Evolutionary conservation across 495 filamentous ascomycete genomes (phyloP).

Genomic region (Trichoderma virens): DNA sequence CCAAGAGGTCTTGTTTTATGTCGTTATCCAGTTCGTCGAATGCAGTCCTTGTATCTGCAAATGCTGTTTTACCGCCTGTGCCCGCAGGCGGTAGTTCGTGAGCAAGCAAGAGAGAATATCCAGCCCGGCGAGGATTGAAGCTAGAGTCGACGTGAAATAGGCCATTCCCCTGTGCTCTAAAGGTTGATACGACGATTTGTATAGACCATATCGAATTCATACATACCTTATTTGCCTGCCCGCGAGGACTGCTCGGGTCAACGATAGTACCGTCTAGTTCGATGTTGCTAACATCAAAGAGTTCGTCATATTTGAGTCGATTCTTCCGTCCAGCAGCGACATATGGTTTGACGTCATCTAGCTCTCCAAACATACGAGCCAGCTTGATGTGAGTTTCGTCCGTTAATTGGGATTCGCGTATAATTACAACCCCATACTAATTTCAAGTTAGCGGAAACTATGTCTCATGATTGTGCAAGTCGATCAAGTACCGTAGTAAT

Average conservation of each 20-base stretch:
- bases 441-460: neutral
- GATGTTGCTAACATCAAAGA: slow-evolving; percentile 58
- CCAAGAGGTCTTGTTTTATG: slow-evolving; percentile 30
- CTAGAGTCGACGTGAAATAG: slow-evolving; percentile 54
- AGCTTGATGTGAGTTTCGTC: slow-evolving; percentile 49
- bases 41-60: slow-evolving; percentile 49
- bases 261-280: slow-evolving; percentile 33
- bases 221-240: slow-evolving; percentile 19
- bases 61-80: slow-evolving; percentile 49
- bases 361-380: slow-evolving; percentile 45
- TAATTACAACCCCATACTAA: slow-evolving; percentile 51
- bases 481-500: neutral
- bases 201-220: neutral
- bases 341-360: slow-evolving; percentile 52
- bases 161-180: slow-evolving; percentile 39
- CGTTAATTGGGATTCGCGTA: slow-evolving; percentile 44
- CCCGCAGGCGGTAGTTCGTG: slow-evolving; percentile 42
- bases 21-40: slow-evolving; percentile 40
- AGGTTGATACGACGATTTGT: neutral
- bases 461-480: too few species aligned
- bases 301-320: slow-evolving; percentile 59
- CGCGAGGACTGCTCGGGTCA: slow-evolving; percentile 30
- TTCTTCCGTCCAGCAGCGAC: slow-evolving; percentile 27
- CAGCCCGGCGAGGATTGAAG: slow-evolving; percentile 53
- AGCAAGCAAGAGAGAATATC: slow-evolving; percentile 46